Base-by-base conservation (phyloP, 2,329 filamentous ascomycete species). In the Clarireedia homoeocarpa region DNA sequence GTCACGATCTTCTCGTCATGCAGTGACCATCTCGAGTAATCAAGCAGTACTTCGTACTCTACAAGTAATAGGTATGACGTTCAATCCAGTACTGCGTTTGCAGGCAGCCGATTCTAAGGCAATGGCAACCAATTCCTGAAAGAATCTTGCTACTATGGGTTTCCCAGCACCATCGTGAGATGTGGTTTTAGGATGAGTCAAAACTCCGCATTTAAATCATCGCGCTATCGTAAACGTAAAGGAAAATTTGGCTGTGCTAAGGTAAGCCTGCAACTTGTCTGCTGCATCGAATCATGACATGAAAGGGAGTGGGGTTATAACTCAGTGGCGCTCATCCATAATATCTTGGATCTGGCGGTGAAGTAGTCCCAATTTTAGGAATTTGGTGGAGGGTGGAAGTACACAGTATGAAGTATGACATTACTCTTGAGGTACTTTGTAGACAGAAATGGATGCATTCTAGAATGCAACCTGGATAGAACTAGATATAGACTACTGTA, bases 1-100 rank as follows among this genome's bases (percentile, higher is more conserved):
- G 52, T 49, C 52, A 54, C 52, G 45, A 54, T 49, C 30, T 54
- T 54, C 45, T 54, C 30, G 12, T 45, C 44, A 49, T 54, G 45
- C 45, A 49, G 48, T 54, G 15, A 20, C 34, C 12, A 53, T 53
- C 20, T 38, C 48, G 15, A 7, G 30, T 34, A 53, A 53, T 53
- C 30, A 53, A 27, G 26, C 27, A 17, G 26, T 17, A 38, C 23
- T 12, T 38, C 23, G 26, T 17, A 38, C 23, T 12, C 38, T 36
- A n/a, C n/a, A n/a, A n/a, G n/a, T n/a, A 14, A 34, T 30, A n/a
- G n/a, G 34, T 38, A 39, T 39, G 42, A 39, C 51, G 51, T 48
- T 48, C 45, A 42, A 20, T 45, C 2, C 20, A 20, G 20, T 20
- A 20, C 10, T 45, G 30, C 30, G 9, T 34, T 9, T 12, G 30